Evolutionary conservation across 192 early-diverging fungal genomes (phyloP), one percentile per base, ranked within the genome.

Genomic region (Gryganskiella cystojenkinii): DNA sequence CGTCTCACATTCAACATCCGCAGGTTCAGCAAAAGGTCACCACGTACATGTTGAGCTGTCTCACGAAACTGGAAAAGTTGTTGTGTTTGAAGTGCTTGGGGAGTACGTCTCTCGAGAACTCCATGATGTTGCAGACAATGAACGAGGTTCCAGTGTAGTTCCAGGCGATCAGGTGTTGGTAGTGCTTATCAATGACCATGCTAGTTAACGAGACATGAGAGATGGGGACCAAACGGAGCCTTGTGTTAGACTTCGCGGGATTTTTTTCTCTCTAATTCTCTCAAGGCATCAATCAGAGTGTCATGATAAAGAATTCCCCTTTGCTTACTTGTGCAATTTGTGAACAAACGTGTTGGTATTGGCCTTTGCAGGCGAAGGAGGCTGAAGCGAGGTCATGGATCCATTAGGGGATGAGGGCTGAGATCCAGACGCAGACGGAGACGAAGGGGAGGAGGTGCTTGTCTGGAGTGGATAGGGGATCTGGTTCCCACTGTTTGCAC

Each of bases 1-100:
- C 37, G 47, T 50, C 47, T 50, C 19, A 24, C 47, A 50, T 50
- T 40, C 19, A 37, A 56, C 33, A 69, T 14, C 43, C 14, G 34
- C 4, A 30, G 40, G 15, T 28, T 14, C 10, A 33, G 37, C 4
- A n/a, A 22, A 57, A 25, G 33, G 24, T 3, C 15, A 35, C 52
- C 87, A 70, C n/a, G n/a, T 88, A 91, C 92, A 92, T 93, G 78
- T 93, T 93, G 42, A 93, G 82, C 79, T 93, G 92, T 63, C 95
- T 87, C 61, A 96, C 95, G 85, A 96, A 96, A 63, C 90, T 92
- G 13, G 90, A 90, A 73, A 94, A 94, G 75, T 96, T 96, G 82
- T 94, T 95, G 83, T 96, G 95, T 81, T 95, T 95, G 72, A 96
- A 96, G 80, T 95, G 93, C 75, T 95, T 95, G 40, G 95, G 94